phyloP scores from a whole-genome alignment of 2,329 filamentous ascomycete genomes.

The Exophiala lecanii-corni region DNA sequence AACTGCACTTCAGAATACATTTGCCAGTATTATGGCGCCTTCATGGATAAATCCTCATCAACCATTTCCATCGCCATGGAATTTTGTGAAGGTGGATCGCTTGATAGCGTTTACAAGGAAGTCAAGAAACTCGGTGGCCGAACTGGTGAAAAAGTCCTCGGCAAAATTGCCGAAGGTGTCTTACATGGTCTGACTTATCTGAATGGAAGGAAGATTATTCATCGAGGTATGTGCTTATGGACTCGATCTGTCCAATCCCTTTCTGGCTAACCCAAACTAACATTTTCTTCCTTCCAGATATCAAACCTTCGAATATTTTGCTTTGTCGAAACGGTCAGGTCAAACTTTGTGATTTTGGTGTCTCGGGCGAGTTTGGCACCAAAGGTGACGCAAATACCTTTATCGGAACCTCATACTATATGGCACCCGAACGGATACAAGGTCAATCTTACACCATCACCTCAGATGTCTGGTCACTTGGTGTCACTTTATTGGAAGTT shows the following conservation, averaged over 20 bases:
- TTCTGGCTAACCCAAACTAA: constrained; percentile 15
- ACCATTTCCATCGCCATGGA: constrained; percentile 99
- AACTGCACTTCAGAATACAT: constrained; percentile 94
- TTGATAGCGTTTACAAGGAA: constrained; percentile 96
- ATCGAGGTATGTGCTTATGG: constrained; percentile 56
- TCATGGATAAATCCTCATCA: constrained; percentile 90
- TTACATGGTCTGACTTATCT: constrained; percentile 91
- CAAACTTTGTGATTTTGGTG: constrained; percentile 97
- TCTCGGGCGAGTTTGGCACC: constrained; percentile 95
- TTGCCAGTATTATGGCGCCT: constrained; percentile 94
- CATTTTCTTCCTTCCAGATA: constrained; percentile 52
- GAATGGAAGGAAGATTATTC: constrained; percentile 93
- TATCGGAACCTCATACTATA: constrained; percentile 98
- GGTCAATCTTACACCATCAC: constrained; percentile 98
- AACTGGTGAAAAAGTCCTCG: constrained; percentile 93
- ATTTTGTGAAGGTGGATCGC: constrained; percentile 92
- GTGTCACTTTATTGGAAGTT: constrained; percentile 97
- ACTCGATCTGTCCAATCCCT: neutral
- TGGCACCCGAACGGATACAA: constrained; percentile 97
- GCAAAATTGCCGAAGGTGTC: constrained; percentile 94
- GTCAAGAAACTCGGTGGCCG: constrained; percentile 92
- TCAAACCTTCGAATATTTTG: constrained; percentile 96
- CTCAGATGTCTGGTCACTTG: constrained; percentile 95
- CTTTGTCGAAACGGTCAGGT: constrained; percentile 88
- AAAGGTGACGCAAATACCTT: constrained; percentile 99